Evolutionary conservation across 179 eudicot species (phyloP).

Genomic region (Kewa caespitosa): DNA sequence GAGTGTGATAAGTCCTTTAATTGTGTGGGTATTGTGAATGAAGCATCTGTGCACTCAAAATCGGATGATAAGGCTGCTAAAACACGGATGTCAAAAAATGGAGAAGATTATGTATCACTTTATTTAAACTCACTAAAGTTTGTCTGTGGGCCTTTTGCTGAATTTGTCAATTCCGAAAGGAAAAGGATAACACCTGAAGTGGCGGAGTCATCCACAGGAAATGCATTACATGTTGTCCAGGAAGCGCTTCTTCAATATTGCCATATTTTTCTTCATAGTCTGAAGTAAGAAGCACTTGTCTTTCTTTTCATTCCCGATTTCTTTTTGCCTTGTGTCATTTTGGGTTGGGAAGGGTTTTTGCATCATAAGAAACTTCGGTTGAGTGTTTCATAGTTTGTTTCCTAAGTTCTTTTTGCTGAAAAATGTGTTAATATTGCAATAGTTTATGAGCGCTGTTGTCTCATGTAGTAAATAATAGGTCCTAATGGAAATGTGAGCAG

Average conservation of each 20-base stretch:
- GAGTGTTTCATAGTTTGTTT: neutral
- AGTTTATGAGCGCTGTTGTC: neutral
- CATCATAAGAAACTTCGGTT: neutral
- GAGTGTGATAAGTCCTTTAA: conserved; percentile 18
- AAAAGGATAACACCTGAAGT: conserved; percentile 47
- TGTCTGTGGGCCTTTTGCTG: conserved; percentile 74
- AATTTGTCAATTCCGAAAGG: conserved; percentile 52
- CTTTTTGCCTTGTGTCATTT: neutral
- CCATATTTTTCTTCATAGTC: conserved; percentile 36
- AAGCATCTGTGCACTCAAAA: neutral
- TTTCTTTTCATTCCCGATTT: neutral
- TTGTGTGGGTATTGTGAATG: conserved; percentile 9
- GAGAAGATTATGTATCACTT: conserved; percentile 31
- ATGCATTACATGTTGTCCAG: conserved; percentile 36
- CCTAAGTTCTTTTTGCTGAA: too few species aligned
- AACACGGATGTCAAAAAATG: conserved; percentile 17
- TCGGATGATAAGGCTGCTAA: conserved; percentile 15
- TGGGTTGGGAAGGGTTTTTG: neutral
- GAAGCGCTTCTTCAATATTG: conserved; percentile 52
- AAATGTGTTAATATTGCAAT: neutral
- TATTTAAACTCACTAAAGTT: conserved; percentile 66
- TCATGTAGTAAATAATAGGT: neutral
- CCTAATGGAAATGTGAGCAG: neutral
- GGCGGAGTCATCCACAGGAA: conserved; percentile 31
- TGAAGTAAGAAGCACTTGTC: conserved; percentile 43